Conservation (phyloP, 805 yeast genomes). For the Scheffersomyces coipomensis region DNA sequence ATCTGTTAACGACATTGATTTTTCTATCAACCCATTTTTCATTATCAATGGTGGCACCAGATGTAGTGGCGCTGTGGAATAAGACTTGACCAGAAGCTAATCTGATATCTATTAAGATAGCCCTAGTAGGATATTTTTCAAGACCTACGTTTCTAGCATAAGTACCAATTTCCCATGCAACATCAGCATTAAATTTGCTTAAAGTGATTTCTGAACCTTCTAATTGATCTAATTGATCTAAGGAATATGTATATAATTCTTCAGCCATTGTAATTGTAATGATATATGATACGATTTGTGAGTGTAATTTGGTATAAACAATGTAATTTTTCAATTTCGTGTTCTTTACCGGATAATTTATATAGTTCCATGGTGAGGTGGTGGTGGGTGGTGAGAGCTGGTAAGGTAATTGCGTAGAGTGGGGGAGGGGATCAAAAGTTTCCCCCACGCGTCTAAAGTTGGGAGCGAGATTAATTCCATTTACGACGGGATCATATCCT, state of each 20-base stretch:
- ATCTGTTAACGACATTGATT: slow-evolving; percentile 46
- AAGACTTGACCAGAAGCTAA: slow-evolving; percentile 44
- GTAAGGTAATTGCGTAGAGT: not conserved
- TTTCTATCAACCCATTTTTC: slow-evolving; percentile 55
- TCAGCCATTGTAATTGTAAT: slow-evolving; percentile 4
- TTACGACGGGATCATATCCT: too few species aligned
- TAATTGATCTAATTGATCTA: slow-evolving; percentile 17
- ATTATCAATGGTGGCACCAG: slow-evolving; percentile 46
- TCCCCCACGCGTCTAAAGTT: not conserved
- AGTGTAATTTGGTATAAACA: too few species aligned
- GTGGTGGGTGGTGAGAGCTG: too few species aligned
- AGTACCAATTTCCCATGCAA: slow-evolving; percentile 48
- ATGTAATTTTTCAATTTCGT: too few species aligned
- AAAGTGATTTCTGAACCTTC: slow-evolving; percentile 19
- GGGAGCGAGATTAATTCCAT: too few species aligned
- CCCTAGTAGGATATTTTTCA: slow-evolving; percentile 19
- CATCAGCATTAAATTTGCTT: slow-evolving; percentile 26
- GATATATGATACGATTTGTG: too few species aligned
- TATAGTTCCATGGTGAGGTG: too few species aligned
- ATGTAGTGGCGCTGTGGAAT: slow-evolving; percentile 41
- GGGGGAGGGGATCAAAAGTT: not conserved
- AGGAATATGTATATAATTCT: slow-evolving; percentile 11
- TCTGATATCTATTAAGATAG: slow-evolving; percentile 49
- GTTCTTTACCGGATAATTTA: too few species aligned
- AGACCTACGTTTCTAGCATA: slow-evolving; percentile 37